phyloP scores from a whole-genome alignment of 176 grass and related monocot species.

The Luzula sylvatica region DNA sequence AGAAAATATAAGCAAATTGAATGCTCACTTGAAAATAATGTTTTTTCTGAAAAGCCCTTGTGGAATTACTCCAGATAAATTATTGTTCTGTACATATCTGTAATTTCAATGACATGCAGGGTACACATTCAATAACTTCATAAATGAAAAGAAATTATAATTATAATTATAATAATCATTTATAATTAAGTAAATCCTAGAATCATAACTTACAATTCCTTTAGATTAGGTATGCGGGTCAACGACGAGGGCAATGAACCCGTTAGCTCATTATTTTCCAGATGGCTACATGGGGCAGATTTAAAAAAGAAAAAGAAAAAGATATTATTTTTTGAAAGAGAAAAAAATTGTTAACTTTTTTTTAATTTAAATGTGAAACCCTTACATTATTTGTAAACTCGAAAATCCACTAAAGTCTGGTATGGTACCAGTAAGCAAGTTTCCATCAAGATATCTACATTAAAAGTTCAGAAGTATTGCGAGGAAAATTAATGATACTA shows the following conservation, averaged over 20 bases:
- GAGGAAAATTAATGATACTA: background rate
- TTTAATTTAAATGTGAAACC: constrained; percentile 9
- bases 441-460: constrained; percentile 57
- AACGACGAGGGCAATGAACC: constrained; percentile 56
- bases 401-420: constrained; percentile 72
- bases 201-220: constrained; percentile 77
- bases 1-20: constrained; percentile 5
- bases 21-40: constrained; percentile 69
- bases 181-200: background rate
- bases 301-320: background rate
- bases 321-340: too few relatives aligned
- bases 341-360: background rate
- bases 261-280: constrained; percentile 85
- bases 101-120: too few relatives aligned
- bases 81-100: constrained; percentile 86
- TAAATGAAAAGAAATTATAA: too few relatives aligned
- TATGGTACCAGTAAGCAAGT: constrained; percentile 63
- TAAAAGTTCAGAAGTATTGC: constrained; percentile 2
- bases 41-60: constrained; percentile 48
- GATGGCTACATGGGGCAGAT: constrained; percentile 42
- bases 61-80: constrained; percentile 47
- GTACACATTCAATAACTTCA: too few relatives aligned
- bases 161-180: too few relatives aligned
- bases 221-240: constrained; percentile 59
- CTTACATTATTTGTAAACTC: constrained; percentile 82